Evolutionary conservation across 169 alveolate genomes (phyloP).

Genomic region (Plasmodium fragile): DNA sequence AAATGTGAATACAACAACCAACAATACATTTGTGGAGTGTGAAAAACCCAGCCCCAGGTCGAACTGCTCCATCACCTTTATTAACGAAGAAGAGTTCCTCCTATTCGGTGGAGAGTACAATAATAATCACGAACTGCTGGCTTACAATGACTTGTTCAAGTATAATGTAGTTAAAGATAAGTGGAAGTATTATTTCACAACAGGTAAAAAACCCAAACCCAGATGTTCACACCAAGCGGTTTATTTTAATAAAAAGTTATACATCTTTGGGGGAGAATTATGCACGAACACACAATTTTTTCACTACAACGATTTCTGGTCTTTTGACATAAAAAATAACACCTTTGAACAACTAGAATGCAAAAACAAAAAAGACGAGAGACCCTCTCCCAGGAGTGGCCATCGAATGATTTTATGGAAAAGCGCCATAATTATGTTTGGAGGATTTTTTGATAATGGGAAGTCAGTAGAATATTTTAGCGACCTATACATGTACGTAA

Average conservation of each 20-base stretch:
- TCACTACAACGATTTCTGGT: constrained; percentile 92
- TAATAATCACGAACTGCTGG: constrained; percentile 87
- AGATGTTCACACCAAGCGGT: constrained; percentile 93
- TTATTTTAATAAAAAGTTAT: constrained; percentile 86
- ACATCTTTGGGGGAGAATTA: constrained; percentile 93
- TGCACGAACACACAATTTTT: constrained; percentile 90
- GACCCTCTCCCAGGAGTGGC: constrained; percentile 93
- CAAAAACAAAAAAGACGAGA: constrained; percentile 79
- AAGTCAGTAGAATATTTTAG: constrained; percentile 89
- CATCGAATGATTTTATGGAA: constrained; percentile 94
- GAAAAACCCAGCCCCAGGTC: constrained; percentile 86
- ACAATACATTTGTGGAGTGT: constrained; percentile 71
- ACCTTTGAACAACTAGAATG: constrained; percentile 88
- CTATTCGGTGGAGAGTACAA: constrained; percentile 93
- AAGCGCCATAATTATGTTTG: constrained; percentile 89
- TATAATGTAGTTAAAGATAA: constrained; percentile 88
- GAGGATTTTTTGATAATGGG: constrained; percentile 92
- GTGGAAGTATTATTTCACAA: constrained; percentile 86
- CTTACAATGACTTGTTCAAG: constrained; percentile 88
- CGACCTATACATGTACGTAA: constrained; percentile 86
- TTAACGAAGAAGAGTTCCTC: constrained; percentile 82
- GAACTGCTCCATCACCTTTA: constrained; percentile 81
- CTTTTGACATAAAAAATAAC: constrained; percentile 83
- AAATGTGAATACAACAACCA: constrained; percentile 60
- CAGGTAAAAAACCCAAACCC: constrained; percentile 88